Evolutionary conservation across 1,139 yeast genomes (phyloP).

Genomic region (Blastobotrys capitulatus): DNA sequence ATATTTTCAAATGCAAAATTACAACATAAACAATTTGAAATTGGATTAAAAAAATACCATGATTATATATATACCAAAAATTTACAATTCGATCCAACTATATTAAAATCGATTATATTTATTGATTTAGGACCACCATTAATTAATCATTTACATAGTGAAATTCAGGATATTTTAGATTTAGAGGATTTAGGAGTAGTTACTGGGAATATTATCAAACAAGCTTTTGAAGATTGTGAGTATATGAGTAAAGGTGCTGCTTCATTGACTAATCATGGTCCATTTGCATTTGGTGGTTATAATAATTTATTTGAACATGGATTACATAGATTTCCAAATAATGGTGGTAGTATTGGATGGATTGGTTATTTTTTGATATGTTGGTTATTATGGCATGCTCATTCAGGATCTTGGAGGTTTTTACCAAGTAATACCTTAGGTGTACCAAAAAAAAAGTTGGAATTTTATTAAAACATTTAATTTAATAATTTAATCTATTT

Average conservation of each 20-base stretch:
- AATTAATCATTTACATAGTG: neutral
- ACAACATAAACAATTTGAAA: neutral
- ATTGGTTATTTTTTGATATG: neutral
- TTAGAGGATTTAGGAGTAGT: neutral
- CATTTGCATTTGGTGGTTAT: slow-evolving; percentile 2
- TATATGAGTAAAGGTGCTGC: slow-evolving; percentile 4
- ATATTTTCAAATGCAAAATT: neutral
- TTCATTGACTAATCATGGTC: slow-evolving; percentile 1
- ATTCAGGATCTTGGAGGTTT: slow-evolving; percentile 1
- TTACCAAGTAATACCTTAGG: neutral
- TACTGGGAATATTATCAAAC: neutral
- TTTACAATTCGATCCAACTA: neutral
- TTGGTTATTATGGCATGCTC: neutral
- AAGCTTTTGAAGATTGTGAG: slow-evolving; percentile 2
- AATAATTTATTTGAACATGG: slow-evolving; percentile 1
- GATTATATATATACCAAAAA: neutral
- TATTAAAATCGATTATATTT: neutral
- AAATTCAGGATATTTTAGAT: slow-evolving; percentile 1
- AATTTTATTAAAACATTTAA: neutral
- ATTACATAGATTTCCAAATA: neutral
- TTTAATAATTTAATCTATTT: neutral
- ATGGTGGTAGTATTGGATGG: neutral
- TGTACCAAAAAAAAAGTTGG: neutral
- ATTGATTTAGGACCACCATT: neutral
- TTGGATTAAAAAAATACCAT: neutral